A percentile compares a stretch with the other conserved stretches of the same genome.
These are phyloP conservation scores for Backusella liffmaniae DNA, from an alignment of 192 early-diverging fungal genomes.

Conservation along the genomic window DNA sequence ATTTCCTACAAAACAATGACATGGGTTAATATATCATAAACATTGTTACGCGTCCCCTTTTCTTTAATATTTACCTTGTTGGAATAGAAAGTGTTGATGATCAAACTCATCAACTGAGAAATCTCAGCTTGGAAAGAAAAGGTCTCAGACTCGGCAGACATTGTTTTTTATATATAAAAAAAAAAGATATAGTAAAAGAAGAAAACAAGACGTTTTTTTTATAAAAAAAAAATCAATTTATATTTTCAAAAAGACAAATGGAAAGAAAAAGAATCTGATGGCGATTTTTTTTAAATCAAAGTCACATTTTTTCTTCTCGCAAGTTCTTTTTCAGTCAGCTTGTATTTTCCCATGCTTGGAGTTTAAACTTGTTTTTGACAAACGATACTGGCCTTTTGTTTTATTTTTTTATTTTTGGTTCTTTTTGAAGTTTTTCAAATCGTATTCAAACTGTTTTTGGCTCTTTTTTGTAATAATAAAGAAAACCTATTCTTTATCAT, in stretches of 20 bases:
- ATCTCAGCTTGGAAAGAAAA: slow-evolving; percentile 99
- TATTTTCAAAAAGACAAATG: neutral
- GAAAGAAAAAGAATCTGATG: slow-evolving; percentile 8
- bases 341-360: neutral
- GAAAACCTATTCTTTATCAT: neutral
- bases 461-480: neutral
- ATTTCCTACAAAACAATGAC: slow-evolving; percentile 49
- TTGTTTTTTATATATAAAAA: slow-evolving; percentile 11
- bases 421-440: neutral
- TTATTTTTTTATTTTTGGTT: neutral
- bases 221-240: neutral
- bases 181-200: slow-evolving; percentile 12
- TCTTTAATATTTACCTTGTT: slow-evolving; percentile 68
- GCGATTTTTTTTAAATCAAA: neutral
- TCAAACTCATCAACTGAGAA: slow-evolving; percentile 98
- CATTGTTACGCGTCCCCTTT: neutral
- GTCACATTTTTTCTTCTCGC: slow-evolving; percentile 6
- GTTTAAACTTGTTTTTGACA: neutral
- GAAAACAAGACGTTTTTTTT: neutral
- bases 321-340: neutral
- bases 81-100: slow-evolving; percentile 99
- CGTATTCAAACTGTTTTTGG: too few species aligned
- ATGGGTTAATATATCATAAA: neutral
- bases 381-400: neutral
- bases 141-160: slow-evolving; percentile 57